Percentiles rank a stretch among this genome's conserved stretches.
These are phyloP conservation scores for Castanea mollissima DNA, from an alignment of 306 rosid genomes.

Conservation along the genomic window DNA sequence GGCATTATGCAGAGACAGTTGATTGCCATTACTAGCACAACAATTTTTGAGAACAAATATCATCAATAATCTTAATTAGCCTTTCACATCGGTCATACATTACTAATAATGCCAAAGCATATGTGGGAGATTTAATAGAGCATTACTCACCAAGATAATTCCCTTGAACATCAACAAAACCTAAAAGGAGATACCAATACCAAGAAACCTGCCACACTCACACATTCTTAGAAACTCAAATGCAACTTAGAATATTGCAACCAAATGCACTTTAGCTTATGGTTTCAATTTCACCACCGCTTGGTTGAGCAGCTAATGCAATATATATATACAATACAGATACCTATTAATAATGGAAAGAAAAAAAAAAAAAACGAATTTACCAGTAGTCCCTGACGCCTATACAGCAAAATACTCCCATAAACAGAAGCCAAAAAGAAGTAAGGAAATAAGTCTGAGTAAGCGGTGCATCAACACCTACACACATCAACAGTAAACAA, in stretches of 20 bases:
- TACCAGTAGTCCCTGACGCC: constrained; percentile 53
- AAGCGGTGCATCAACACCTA: constrained; percentile 63
- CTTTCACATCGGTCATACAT: background rate
- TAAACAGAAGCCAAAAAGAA: constrained; percentile 47
- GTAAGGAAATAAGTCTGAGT: constrained; percentile 49
- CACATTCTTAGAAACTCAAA: constrained; percentile 15
- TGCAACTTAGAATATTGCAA: background rate
- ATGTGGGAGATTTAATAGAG: background rate
- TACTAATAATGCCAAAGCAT: background rate
- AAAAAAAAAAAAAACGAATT: too few species aligned
- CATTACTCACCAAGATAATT: constrained; percentile 53
- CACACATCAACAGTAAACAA: background rate
- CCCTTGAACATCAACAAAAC: constrained; percentile 70
- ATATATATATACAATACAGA: background rate
- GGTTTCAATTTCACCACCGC: background rate
- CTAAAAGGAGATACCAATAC: constrained; percentile 72
- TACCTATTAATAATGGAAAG: background rate
- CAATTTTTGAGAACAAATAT: background rate
- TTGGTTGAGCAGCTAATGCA: background rate
- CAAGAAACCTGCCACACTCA: constrained; percentile 55
- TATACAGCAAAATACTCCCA: constrained; percentile 53
- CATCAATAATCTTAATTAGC: background rate
- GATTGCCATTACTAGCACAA: background rate
- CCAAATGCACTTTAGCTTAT: background rate
- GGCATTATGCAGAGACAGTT: background rate